Evolutionary conservation across 78 protist genomes (phyloP).

Genomic region (Chrysochromulina parva): DNA sequence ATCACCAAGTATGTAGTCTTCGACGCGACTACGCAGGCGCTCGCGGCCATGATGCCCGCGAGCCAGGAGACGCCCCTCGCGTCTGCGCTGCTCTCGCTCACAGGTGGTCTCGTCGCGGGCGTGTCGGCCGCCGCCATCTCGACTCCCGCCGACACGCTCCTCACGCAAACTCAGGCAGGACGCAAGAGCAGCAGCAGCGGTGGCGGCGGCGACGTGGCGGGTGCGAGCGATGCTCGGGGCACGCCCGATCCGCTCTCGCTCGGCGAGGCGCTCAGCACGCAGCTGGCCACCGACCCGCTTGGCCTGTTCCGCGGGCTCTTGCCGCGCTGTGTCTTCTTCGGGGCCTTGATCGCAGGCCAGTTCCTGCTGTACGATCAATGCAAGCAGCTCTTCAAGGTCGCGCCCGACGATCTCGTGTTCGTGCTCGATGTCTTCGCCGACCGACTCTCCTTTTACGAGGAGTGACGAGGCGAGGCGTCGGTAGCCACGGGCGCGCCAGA

Average conservation of each 20-base stretch:
- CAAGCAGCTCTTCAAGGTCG: not conserved
- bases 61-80: not conserved
- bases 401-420: not conserved
- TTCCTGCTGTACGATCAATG: not conserved
- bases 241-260: too few relatives aligned
- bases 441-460: not conserved
- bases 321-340: not conserved
- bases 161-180: not conserved
- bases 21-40: not conserved
- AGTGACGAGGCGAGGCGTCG: too few relatives aligned
- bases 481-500: too few relatives aligned
- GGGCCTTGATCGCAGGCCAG: not conserved
- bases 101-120: not conserved
- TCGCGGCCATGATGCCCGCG: not conserved
- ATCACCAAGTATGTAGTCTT: not conserved
- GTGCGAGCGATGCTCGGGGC: too few relatives aligned
- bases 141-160: not conserved
- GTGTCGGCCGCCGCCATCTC: not conserved
- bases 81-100: not conserved
- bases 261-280: too few relatives aligned
- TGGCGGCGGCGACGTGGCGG: too few relatives aligned
- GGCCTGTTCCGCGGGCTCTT: not conserved
- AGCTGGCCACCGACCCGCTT: not conserved
- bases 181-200: too few relatives aligned
- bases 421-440: constrained; percentile 23